Percentiles rank a stretch among this genome's conserved stretches.
phyloP scores from a whole-genome alignment of 257 asterid species.

The Capsicum pubescens region DNA sequence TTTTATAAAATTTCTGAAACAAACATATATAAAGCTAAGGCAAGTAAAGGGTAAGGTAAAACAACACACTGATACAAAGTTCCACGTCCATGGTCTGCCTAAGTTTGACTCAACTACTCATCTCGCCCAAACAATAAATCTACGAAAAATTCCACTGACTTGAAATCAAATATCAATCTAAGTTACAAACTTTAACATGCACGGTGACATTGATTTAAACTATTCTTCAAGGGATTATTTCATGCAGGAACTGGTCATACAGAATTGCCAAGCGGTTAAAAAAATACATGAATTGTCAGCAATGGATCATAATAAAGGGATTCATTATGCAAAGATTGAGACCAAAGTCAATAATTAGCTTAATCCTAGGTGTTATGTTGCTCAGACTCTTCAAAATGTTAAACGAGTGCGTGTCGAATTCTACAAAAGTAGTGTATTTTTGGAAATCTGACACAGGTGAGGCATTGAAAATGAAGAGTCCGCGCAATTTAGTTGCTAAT shows the following conservation, averaged over 20 bases:
- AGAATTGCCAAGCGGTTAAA: neutral
- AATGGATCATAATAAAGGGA: neutral
- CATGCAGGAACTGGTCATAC: neutral
- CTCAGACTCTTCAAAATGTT: too few species aligned
- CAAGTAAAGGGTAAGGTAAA: constrained; percentile 24
- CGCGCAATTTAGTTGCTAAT: neutral
- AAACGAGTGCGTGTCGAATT: too few species aligned
- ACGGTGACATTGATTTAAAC: neutral
- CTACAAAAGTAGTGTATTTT: too few species aligned
- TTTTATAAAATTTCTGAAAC: neutral
- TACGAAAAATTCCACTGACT: neutral
- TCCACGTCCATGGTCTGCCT: neutral
- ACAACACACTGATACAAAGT: constrained; percentile 5
- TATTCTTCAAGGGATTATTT: neutral
- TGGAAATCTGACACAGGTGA: too few species aligned
- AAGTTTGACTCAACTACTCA: neutral
- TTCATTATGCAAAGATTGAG: neutral
- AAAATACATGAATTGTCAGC: neutral
- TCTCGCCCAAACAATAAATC: neutral
- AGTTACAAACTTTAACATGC: neutral
- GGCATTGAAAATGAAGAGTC: too few species aligned
- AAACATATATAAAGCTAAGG: neutral
- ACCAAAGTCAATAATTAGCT: constrained; percentile 13
- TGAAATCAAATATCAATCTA: neutral
- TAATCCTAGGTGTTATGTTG: neutral